phyloP scores from a whole-genome alignment of 257 asterid genomes.

The Jacaranda mimosifolia region DNA sequence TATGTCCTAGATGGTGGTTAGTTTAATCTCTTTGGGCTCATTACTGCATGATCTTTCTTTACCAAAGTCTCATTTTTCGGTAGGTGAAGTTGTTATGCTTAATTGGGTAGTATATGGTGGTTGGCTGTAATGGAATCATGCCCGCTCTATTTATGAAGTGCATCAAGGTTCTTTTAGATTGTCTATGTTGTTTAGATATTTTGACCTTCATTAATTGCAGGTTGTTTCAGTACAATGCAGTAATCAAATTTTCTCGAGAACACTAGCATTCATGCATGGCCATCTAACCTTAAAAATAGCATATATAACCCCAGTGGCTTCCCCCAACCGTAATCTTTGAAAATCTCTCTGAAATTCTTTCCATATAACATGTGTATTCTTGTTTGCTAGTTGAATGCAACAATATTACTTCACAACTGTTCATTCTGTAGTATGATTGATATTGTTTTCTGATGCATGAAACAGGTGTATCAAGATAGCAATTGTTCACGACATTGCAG shows the following conservation, averaged over 20 bases:
- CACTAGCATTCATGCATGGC: neutral
- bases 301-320: neutral
- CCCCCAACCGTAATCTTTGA: neutral
- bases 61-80: no score
- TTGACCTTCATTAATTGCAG: neutral
- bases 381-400: neutral
- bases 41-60: no score
- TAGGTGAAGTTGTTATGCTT: no score
- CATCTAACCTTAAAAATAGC: neutral
- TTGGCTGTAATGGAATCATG: no score
- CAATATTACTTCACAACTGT: conserved; percentile 6
- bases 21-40: no score
- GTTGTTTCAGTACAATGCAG: neutral
- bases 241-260: neutral
- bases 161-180: neutral
- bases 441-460: conserved; percentile 28
- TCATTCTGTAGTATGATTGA: conserved; percentile 19
- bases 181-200: neutral
- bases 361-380: neutral
- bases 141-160: neutral
- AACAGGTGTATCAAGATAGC: conserved; percentile 96
- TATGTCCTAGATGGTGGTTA: neutral
- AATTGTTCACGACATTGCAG: conserved; percentile 92
- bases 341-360: neutral
- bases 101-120: no score